phyloP scores from a whole-genome alignment of 495 filamentous ascomycete species.

The Mycothermus thermophilus region DNA sequence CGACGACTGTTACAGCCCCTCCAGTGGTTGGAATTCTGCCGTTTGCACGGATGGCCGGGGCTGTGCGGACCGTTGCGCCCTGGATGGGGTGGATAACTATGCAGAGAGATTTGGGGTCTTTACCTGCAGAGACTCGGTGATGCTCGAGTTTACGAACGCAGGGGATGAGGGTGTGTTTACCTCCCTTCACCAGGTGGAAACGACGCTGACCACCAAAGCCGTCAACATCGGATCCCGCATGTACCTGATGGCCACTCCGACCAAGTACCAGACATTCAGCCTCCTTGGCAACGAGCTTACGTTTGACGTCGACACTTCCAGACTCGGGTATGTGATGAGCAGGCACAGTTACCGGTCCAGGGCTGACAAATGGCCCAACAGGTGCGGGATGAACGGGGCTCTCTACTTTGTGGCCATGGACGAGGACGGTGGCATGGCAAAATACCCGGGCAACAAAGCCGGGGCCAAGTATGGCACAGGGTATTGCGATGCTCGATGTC shows the following conservation, averaged over 20 bases:
- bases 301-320: slow-evolving; percentile 53
- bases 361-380: too few relatives aligned
- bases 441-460: slow-evolving; percentile 44
- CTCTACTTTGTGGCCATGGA: slow-evolving; percentile 57
- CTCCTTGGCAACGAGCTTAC: slow-evolving; percentile 56
- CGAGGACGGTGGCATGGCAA: slow-evolving; percentile 42
- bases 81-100: slow-evolving; percentile 56
- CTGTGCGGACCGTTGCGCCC: slow-evolving; percentile 45
- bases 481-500: slow-evolving; percentile 60
- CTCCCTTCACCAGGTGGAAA: slow-evolving; percentile 37
- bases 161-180: too few relatives aligned
- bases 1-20: slow-evolving; percentile 55
- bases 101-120: slow-evolving; percentile 45
- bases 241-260: slow-evolving; percentile 44
- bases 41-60: slow-evolving; percentile 39
- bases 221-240: slow-evolving; percentile 50
- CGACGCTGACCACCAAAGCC: slow-evolving; percentile 36
- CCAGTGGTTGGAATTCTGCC: slow-evolving; percentile 42
- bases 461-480: slow-evolving; percentile 58
- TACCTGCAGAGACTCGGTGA: too few relatives aligned
- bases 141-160: too few relatives aligned
- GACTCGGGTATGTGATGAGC: slow-evolving; percentile 53
- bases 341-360: too few relatives aligned
- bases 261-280: slow-evolving; percentile 48
- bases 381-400: slow-evolving; percentile 60